Percentiles rank a stretch among this genome's conserved stretches.
Evolutionary conservation across 164 flowering plant genomes (phyloP).

Genomic region (Vitis rupestris): DNA sequence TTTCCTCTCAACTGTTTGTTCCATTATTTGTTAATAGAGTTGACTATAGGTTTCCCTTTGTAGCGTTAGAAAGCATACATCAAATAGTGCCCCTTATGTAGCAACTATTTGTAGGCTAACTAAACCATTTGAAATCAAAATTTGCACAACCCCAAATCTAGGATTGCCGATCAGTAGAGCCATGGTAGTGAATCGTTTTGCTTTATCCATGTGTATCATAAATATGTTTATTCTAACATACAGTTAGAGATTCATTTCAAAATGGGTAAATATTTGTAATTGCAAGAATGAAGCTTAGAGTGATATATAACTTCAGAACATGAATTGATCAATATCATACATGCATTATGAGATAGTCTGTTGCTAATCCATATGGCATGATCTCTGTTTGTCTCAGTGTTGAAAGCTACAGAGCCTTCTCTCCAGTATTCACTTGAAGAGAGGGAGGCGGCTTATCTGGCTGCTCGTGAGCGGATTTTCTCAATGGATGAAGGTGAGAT

Average conservation of each 20-base stretch:
- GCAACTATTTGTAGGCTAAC: not conserved
- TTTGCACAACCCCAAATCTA: too few relatives aligned
- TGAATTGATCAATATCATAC: too few relatives aligned
- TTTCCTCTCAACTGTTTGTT: not conserved
- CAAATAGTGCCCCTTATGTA: not conserved
- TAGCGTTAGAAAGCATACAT: not conserved
- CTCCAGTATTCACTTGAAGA: slow-evolving; percentile 47
- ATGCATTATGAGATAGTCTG: too few relatives aligned
- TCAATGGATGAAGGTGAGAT: slow-evolving; percentile 37
- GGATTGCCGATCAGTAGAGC: too few relatives aligned
- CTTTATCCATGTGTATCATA: too few relatives aligned
- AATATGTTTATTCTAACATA: too few relatives aligned
- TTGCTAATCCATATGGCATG: not conserved
- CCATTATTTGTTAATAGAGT: not conserved
- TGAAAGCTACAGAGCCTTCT: slow-evolving; percentile 20
- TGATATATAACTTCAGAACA: too few relatives aligned
- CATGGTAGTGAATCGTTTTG: too few relatives aligned
- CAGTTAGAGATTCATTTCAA: too few relatives aligned
- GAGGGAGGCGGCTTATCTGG: slow-evolving; percentile 82
- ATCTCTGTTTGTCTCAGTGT: slow-evolving; percentile 31
- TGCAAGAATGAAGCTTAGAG: too few relatives aligned
- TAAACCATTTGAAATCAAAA: too few relatives aligned
- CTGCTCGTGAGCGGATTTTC: slow-evolving; percentile 86
- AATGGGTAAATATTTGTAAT: too few relatives aligned
- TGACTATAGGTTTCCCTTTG: not conserved